These are phyloP conservation scores for Periconia digitata DNA, from an alignment of 2,329 filamentous ascomycete species.

Conservation along the genomic window DNA sequence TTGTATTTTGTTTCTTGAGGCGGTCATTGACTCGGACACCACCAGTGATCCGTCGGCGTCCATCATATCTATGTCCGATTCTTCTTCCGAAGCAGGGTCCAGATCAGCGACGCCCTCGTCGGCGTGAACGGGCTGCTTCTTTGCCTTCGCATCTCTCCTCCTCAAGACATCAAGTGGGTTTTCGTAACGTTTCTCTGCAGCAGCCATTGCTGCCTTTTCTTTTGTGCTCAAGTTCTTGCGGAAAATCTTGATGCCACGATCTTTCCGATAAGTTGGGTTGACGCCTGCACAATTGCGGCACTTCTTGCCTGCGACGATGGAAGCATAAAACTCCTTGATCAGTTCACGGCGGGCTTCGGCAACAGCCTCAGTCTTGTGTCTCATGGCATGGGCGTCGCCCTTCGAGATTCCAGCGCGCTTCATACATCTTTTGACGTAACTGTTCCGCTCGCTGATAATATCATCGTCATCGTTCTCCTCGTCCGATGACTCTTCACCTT, in stretches of 20 bases:
- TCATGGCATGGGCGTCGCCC: constrained; percentile 49
- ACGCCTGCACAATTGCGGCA: constrained; percentile 65
- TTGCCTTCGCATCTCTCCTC: constrained; percentile 47
- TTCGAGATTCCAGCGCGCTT: constrained; percentile 55
- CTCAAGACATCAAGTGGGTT: constrained; percentile 69
- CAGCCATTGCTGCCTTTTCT: constrained; percentile 75
- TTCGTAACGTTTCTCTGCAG: constrained; percentile 64
- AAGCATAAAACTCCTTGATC: constrained; percentile 78
- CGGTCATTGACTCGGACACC: constrained; percentile 48
- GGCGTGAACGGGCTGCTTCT: constrained; percentile 51
- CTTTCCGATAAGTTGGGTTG: constrained; percentile 77
- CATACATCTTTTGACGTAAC: constrained; percentile 74
- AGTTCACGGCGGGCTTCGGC: constrained; percentile 73
- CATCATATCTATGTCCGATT: constrained; percentile 41
- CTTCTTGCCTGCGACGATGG: constrained; percentile 68
- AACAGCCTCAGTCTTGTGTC: constrained; percentile 79
- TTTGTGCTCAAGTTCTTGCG: constrained; percentile 76
- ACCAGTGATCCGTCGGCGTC: constrained; percentile 55
- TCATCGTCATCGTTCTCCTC: constrained; percentile 61
- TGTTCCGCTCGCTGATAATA: constrained; percentile 59
- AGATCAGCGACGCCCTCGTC: constrained; percentile 74
- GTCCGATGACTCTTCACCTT: constrained; percentile 58
- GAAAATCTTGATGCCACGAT: constrained; percentile 91
- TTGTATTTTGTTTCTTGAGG: constrained; percentile 42
- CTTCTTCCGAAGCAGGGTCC: constrained; percentile 47